A percentile compares a stretch with the other conserved stretches of the same genome.
Conservation (phyloP, 2,329 filamentous ascomycete genomes). For the Hyphodiscus sp. region DNA sequence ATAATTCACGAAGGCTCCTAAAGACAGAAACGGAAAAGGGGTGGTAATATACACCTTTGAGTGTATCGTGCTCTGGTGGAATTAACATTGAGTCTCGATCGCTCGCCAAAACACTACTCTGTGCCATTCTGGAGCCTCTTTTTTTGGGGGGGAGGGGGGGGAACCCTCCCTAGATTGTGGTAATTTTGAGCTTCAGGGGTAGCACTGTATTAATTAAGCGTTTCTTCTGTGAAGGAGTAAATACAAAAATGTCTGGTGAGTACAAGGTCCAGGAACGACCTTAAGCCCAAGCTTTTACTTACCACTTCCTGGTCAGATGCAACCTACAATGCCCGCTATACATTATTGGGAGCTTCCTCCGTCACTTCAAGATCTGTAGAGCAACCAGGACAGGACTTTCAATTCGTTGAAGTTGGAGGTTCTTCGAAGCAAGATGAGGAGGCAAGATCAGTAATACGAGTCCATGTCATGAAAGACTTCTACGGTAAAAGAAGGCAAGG, state of each 20-base stretch:
- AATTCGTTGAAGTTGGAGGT: slow-evolving; percentile 11
- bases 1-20: background rate
- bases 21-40: background rate
- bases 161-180: no score
- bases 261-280: background rate
- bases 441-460: slow-evolving; percentile 6
- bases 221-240: background rate
- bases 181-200: background rate
- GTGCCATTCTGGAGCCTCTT: background rate
- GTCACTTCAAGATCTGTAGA: background rate
- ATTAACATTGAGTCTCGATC: background rate
- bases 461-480: slow-evolving; percentile 13
- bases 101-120: background rate
- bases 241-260: background rate
- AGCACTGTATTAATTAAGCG: background rate
- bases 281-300: background rate
- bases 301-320: background rate
- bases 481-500: slow-evolving; percentile 5
- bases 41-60: background rate
- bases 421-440: slow-evolving; percentile 7
- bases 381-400: slow-evolving; percentile 7
- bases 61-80: background rate
- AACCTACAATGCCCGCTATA: background rate
- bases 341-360: background rate
- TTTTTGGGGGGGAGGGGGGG: no score